phyloP scores from a whole-genome alignment of 2,329 filamentous ascomycete species.

The Aschersonia sp. region DNA sequence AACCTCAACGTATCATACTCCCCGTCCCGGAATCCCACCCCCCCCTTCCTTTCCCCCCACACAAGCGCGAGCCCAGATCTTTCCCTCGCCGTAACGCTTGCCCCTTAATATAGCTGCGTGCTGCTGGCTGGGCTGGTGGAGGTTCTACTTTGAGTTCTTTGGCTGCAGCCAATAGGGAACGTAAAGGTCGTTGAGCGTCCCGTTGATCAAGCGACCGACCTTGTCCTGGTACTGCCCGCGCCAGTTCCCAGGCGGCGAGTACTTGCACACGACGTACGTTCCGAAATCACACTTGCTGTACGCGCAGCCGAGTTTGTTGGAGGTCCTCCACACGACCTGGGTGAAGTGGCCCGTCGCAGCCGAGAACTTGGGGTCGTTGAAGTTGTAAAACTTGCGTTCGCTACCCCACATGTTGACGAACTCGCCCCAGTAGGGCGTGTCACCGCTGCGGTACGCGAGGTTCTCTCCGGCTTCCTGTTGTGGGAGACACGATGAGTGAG shows the following conservation, averaged over 20 bases:
- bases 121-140: too few relatives aligned
- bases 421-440: background rate
- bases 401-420: slow-evolving; percentile 6
- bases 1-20: too few relatives aligned
- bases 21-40: too few relatives aligned
- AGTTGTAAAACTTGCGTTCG: slow-evolving; percentile 6
- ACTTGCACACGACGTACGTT: slow-evolving; percentile 7
- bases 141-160: too few relatives aligned
- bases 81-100: too few relatives aligned
- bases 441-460: slow-evolving; percentile 1
- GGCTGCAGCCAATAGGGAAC: too few relatives aligned
- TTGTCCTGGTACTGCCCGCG: slow-evolving; percentile 3
- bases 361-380: slow-evolving; percentile 2
- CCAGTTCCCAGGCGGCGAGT: slow-evolving; percentile 4
- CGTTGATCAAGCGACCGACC: background rate
- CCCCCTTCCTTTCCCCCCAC: too few relatives aligned
- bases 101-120: too few relatives aligned
- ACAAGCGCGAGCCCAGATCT: too few relatives aligned
- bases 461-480: slow-evolving; percentile 3
- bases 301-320: slow-evolving; percentile 12
- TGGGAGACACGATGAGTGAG: background rate
- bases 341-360: slow-evolving; percentile 11
- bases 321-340: slow-evolving; percentile 17
- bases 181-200: too few relatives aligned
- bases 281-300: slow-evolving; percentile 4